Evolutionary conservation across 495 filamentous ascomycete genomes (phyloP).

Genomic region (Neurospora pannonica): DNA sequence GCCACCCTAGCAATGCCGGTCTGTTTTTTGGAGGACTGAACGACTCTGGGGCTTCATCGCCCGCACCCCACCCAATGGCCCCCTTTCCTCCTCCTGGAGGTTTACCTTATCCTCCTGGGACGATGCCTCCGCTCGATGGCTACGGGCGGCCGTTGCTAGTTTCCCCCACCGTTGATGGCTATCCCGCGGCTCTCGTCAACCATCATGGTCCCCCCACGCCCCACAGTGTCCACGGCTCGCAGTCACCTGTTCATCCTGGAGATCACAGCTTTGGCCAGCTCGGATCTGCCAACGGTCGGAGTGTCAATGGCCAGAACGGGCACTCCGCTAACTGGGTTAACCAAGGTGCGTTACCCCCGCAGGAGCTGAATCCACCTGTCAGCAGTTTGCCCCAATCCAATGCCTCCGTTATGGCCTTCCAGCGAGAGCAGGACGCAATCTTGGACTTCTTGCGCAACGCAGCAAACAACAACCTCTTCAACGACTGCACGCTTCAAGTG

Average conservation of each 20-base stretch:
- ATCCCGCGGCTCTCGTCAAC: conserved; percentile 22
- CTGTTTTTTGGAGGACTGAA: conserved; percentile 33
- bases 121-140: conserved; percentile 27
- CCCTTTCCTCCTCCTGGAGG: conserved; percentile 27
- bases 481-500: conserved; percentile 42
- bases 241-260: conserved; percentile 32
- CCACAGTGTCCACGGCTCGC: conserved; percentile 46
- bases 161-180: conserved; percentile 26
- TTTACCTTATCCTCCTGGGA: conserved; percentile 20
- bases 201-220: conserved; percentile 41
- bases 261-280: conserved; percentile 22
- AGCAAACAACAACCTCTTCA: conserved; percentile 30
- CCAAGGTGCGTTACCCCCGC: conserved; percentile 1
- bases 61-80: conserved; percentile 29
- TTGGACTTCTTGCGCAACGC: conserved; percentile 29
- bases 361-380: conserved; percentile 7
- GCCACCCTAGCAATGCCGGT: conserved; percentile 34
- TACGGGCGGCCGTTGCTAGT: conserved; percentile 24
- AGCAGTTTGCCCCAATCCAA: not conserved
- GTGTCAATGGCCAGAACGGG: conserved; percentile 3
- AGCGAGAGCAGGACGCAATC: conserved; percentile 24
- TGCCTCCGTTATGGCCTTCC: not conserved
- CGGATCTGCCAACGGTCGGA: conserved; percentile 9
- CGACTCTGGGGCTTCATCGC: conserved; percentile 41
- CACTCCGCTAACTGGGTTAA: not conserved